Base-by-base conservation (phyloP, 2,329 filamentous ascomycete species). In the Juglanconis oblonga region DNA sequence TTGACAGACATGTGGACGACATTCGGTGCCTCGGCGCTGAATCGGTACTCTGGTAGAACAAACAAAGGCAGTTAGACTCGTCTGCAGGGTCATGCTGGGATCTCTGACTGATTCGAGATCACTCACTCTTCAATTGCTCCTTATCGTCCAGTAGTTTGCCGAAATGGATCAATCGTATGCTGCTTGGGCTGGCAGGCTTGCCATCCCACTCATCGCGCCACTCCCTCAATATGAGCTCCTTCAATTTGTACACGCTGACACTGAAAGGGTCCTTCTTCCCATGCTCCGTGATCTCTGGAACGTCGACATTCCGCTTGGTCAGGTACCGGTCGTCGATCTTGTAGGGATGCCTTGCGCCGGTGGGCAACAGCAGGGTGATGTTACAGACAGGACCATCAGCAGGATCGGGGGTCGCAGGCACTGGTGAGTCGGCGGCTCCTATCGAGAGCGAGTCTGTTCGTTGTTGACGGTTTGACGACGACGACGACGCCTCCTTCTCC, bases 1-100 rank as follows among this genome's bases (percentile, higher is more conserved):
- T 91, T 90, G 67, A 97, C 87, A 5, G 90, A 94, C 92, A 97
- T 96, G 74, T 97, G 92, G n/a, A 97, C 87, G 33, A 96, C 90
- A 66, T 96, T 96, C 7, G 90, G 85, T 10, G 82, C 79, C 64
- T 92, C 88, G 35, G 81, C 80, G 69, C 85, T 90, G 70, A 96
- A 92, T 63, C 87, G 89, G 69, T 91, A 93, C 66, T 93, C 92
- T 96, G 68, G 24, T 31, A 14, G 14, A 38, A 24, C 17, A 24
- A 8, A 42, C 52, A 35, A 13, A 52, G 11, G 24, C 29, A n/a
- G 52, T 56, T 48, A 63, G 51, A 14, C 8, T 56, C 44, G 14
- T 40, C 32, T 29, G 29, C 33, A 36, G 5, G 14, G 40, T 40
- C 33, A 33, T 17, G 44, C 3, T 7, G 33, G 29, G 33, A 17